These are phyloP conservation scores for Backusella luteola DNA, from an alignment of 192 early-diverging fungal species.

Conservation along the genomic window DNA sequence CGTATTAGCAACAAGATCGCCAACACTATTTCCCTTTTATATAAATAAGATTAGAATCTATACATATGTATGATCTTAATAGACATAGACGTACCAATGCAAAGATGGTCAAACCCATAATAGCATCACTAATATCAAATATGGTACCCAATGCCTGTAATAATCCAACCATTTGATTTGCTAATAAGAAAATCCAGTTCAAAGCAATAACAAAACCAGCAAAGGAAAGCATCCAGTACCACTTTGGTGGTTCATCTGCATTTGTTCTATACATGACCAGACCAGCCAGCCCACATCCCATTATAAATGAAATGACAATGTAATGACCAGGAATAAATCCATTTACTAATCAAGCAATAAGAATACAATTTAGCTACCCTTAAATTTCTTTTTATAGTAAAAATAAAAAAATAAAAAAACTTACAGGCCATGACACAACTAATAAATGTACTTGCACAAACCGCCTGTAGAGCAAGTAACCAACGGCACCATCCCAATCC, in stretches of 20 bases:
- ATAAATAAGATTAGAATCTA: background rate
- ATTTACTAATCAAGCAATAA: conserved; percentile 17
- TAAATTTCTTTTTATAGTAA: background rate
- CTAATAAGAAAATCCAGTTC: conserved; percentile 82
- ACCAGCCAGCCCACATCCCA: conserved; percentile 32
- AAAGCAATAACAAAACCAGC: conserved; percentile 76
- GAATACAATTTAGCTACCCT: background rate
- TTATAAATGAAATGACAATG: conserved; percentile 23
- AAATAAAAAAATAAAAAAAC: background rate
- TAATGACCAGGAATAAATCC: conserved; percentile 13
- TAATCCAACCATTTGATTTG: conserved; percentile 84
- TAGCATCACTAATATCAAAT: conserved; percentile 75
- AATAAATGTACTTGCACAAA: conserved; percentile 54
- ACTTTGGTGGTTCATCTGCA: conserved; percentile 39
- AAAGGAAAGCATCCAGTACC: conserved; percentile 48
- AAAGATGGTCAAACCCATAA: conserved; percentile 81
- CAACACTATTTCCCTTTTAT: conserved; percentile 69
- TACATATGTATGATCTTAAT: background rate
- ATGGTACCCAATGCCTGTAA: conserved; percentile 79
- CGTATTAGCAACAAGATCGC: conserved; percentile 90
- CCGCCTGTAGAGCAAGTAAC: conserved; percentile 52
- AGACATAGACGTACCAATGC: conserved; percentile 59
- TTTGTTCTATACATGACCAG: conserved; percentile 27
- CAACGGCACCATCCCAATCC: conserved; percentile 49
- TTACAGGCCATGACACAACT: conserved; percentile 40